phyloP scores from a whole-genome alignment of 345 rosid genomes.

The Punica granatum region DNA sequence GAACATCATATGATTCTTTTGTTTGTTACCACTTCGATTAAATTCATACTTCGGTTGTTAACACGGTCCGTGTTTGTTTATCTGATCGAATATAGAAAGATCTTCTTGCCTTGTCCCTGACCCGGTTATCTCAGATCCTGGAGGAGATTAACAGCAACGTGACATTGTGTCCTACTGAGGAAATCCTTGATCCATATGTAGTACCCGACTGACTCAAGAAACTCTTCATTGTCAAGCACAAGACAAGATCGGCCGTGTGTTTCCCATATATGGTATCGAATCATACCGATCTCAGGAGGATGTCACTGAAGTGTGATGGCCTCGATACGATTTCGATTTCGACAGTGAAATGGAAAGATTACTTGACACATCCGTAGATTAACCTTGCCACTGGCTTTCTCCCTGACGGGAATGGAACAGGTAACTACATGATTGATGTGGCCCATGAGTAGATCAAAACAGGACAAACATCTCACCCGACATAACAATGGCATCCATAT shows the following conservation, averaged over 20 bases:
- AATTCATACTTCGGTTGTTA: not conserved
- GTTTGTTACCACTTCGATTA: not conserved
- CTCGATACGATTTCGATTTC: not conserved
- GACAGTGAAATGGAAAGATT: not conserved
- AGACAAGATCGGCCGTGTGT: not conserved
- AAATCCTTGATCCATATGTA: not conserved
- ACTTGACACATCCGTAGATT: too few species aligned
- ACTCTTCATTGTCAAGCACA: not conserved
- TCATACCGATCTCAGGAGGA: not conserved
- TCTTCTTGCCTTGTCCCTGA: not conserved
- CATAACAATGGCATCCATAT: not conserved
- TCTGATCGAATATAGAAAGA: not conserved
- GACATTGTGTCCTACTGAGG: not conserved
- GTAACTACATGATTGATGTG: slow-evolving; percentile 1
- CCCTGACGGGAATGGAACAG: too few species aligned
- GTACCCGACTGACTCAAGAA: not conserved
- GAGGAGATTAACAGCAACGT: not conserved
- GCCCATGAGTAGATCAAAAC: not conserved
- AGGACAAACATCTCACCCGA: not conserved
- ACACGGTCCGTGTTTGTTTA: not conserved
- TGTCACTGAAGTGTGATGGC: not conserved
- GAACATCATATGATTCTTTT: not conserved
- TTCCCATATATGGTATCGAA: not conserved
- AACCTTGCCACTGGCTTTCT: too few species aligned
- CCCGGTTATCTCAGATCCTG: not conserved